Evolutionary conservation across 148 eudicot species (phyloP).

Genomic region (Arbutus unedo): DNA sequence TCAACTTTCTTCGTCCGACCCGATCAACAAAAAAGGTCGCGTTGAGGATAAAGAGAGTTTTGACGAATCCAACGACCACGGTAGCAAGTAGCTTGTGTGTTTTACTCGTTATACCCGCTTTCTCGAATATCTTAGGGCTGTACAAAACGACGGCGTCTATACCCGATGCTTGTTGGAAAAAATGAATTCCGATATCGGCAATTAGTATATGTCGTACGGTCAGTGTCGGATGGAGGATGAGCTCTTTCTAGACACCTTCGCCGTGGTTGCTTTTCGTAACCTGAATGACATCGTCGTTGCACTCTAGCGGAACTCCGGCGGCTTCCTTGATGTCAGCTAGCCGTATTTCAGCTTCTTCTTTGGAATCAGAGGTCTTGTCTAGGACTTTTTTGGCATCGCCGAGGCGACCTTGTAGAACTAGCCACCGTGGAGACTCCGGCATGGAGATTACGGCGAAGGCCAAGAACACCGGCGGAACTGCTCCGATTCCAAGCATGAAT

Average conservation of each 20-base stretch:
- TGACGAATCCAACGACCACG: conserved; percentile 16
- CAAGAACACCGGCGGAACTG: conserved; percentile 32
- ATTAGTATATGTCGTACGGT: conserved; percentile 10
- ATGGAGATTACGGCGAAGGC: conserved; percentile 31
- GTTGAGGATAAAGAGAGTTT: background rate
- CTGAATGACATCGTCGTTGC: conserved; percentile 11
- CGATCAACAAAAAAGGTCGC: conserved; percentile 12
- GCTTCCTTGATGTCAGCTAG: conserved; percentile 12
- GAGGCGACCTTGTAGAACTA: conserved; percentile 36
- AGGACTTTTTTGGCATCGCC: conserved; percentile 16
- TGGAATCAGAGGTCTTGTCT: conserved; percentile 13
- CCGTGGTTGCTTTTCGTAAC: background rate
- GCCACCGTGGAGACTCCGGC: conserved; percentile 59
- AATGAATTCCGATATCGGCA: conserved; percentile 10
- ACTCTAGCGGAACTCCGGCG: conserved; percentile 9
- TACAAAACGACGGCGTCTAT: conserved; percentile 20
- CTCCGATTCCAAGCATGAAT: conserved; percentile 45
- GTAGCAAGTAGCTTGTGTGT: conserved; percentile 1
- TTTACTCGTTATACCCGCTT: background rate
- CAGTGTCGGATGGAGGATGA: conserved; percentile 6
- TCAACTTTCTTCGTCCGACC: conserved; percentile 10
- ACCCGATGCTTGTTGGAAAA: conserved; percentile 18
- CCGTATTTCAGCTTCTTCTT: background rate
- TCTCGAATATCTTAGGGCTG: conserved; percentile 18
- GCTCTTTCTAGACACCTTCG: conserved; percentile 17